phyloP scores from a whole-genome alignment of 495 filamentous ascomycete species.

The Talaromyces thailandensis region DNA sequence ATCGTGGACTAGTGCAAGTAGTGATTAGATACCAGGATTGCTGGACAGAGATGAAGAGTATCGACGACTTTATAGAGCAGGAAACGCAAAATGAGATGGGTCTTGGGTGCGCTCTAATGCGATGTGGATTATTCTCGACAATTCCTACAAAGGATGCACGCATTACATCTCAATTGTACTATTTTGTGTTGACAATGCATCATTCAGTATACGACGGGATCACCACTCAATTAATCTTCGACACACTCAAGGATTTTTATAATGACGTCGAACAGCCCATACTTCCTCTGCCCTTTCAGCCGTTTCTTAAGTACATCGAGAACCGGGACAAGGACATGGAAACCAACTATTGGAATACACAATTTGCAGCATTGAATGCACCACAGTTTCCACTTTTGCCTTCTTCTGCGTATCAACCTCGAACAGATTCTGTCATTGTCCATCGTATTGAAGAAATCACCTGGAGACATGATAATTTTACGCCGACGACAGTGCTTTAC shows the following conservation, averaged over 20 bases:
- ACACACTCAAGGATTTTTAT: constrained; percentile 7
- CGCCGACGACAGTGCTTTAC: constrained; percentile 18
- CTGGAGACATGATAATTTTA: constrained; percentile 11
- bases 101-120: background rate
- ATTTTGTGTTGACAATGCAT: constrained; percentile 12
- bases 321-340: constrained; percentile 5
- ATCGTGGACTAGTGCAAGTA: background rate
- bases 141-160: background rate
- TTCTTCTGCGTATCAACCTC: constrained; percentile 29
- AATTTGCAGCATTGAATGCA: constrained; percentile 23
- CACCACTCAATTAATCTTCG: constrained; percentile 8
- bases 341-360: constrained; percentile 17
- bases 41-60: background rate
- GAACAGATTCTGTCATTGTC: background rate
- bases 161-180: background rate
- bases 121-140: background rate
- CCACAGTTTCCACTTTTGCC: constrained; percentile 39
- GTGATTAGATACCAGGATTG: background rate
- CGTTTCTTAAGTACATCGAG: constrained; percentile 16
- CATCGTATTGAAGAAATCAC: background rate
- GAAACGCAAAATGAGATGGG: background rate
- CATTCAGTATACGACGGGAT: constrained; percentile 14
- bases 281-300: constrained; percentile 3
- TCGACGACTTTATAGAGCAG: background rate
- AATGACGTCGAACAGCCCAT: background rate